phyloP scores from a whole-genome alignment of 2,329 filamentous ascomycete species.

The Incumbomyces delicatus region DNA sequence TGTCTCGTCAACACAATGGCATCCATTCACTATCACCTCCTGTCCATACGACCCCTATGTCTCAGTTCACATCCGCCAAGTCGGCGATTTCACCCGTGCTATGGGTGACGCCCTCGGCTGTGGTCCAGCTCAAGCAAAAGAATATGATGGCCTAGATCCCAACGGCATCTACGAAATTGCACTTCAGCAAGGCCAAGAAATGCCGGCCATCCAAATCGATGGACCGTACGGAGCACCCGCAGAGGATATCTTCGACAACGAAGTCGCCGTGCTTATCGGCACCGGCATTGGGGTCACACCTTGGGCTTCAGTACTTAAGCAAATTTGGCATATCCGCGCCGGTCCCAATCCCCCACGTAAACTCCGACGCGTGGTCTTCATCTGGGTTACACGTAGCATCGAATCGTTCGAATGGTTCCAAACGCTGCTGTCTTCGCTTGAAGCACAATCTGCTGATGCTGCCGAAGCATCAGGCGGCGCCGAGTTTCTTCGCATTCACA shows the following conservation, averaged over 20 bases:
- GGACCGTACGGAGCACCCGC: slow-evolving; percentile 94
- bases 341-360: slow-evolving; percentile 80
- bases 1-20: slow-evolving; percentile 86
- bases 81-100: slow-evolving; percentile 89
- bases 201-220: slow-evolving; percentile 83
- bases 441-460: slow-evolving; percentile 68
- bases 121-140: slow-evolving; percentile 72
- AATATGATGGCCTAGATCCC: slow-evolving; percentile 83
- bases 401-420: slow-evolving; percentile 99
- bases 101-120: slow-evolving; percentile 94
- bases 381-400: slow-evolving; percentile 96
- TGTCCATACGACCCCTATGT: slow-evolving; percentile 94
- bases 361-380: slow-evolving; percentile 91
- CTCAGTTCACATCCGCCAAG: slow-evolving; percentile 88
- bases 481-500: slow-evolving; percentile 96
- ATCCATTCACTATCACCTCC: slow-evolving; percentile 97
- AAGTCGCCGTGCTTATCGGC: slow-evolving; percentile 67
- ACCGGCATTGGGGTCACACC: slow-evolving; percentile 81
- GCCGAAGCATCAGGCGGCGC: slow-evolving; percentile 44
- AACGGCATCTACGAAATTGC: slow-evolving; percentile 98
- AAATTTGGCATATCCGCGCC: slow-evolving; percentile 93
- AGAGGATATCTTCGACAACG: slow-evolving; percentile 94
- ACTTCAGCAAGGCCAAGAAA: slow-evolving; percentile 81
- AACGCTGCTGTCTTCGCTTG: slow-evolving; percentile 78
- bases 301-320: slow-evolving; percentile 83